These are phyloP conservation scores for Myxozyma kluyveri DNA, from an alignment of 805 yeast species.

Conservation along the genomic window DNA sequence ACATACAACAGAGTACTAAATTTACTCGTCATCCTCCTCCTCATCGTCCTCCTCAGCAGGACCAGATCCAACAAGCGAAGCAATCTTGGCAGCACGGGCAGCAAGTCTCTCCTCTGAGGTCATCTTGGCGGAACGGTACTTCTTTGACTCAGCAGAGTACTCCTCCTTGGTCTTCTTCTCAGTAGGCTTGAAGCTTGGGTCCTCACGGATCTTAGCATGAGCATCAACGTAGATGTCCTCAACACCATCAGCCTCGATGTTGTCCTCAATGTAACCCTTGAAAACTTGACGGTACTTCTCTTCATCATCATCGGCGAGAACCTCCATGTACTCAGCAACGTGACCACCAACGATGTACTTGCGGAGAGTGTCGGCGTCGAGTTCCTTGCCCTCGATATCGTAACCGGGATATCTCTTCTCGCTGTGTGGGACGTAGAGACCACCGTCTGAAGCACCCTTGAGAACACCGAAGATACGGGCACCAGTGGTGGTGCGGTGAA, in stretches of 20 bases:
- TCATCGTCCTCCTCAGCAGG: conserved; percentile 20
- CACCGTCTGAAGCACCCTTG: conserved; percentile 99
- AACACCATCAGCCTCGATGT: conserved; percentile 91
- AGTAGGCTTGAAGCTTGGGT: conserved; percentile 87
- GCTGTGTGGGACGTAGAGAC: conserved; percentile 98
- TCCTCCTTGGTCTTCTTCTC: conserved; percentile 95
- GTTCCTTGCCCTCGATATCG: conserved; percentile 98
- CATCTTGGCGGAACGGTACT: conserved; percentile 84
- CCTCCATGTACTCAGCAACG: conserved; percentile 99
- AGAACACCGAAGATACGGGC: conserved; percentile 99
- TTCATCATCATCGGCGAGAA: conserved; percentile 99
- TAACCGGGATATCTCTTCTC: conserved; percentile 99
- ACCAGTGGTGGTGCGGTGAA: conserved; percentile 99
- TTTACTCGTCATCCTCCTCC: conserved; percentile 22
- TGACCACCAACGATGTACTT: conserved; percentile 99
- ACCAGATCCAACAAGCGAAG: conserved; percentile 42
- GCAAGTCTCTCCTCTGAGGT: conserved; percentile 89
- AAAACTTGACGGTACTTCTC: conserved; percentile 96
- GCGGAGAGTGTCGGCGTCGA: conserved; percentile 95
- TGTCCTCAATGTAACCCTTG: conserved; percentile 95
- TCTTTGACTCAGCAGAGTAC: conserved; percentile 95
- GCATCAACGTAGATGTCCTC: conserved; percentile 96
- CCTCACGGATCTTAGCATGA: conserved; percentile 92
- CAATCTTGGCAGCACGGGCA: conserved; percentile 88
- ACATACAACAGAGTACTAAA: not conserved